phyloP scores from a whole-genome alignment of 2,329 filamentous ascomycete genomes.

The Hortaea werneckii region DNA sequence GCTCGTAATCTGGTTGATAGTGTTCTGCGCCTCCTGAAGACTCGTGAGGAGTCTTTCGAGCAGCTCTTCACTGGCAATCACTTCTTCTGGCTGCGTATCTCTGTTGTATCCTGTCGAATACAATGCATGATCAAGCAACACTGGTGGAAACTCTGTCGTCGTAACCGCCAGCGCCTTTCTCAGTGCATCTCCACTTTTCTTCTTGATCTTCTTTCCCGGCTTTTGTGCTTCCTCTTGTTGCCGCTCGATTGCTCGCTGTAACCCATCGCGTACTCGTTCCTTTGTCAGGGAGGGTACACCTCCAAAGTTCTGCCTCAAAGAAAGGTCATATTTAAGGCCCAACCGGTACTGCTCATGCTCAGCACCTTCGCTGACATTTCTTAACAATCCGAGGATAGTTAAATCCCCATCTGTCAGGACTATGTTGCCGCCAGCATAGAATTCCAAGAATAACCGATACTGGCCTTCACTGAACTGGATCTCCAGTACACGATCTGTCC shows the following conservation, averaged over 20 bases:
- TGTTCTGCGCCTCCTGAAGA: slow-evolving; percentile 58
- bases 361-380: slow-evolving; percentile 69
- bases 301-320: slow-evolving; percentile 72
- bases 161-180: slow-evolving; percentile 71
- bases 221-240: slow-evolving; percentile 41
- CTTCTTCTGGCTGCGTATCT: slow-evolving; percentile 53
- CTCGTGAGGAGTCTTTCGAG: slow-evolving; percentile 58
- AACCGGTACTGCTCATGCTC: slow-evolving; percentile 75
- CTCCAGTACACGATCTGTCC: slow-evolving; percentile 87
- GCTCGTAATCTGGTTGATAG: slow-evolving; percentile 59
- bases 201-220: slow-evolving; percentile 56
- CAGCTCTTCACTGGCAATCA: slow-evolving; percentile 55
- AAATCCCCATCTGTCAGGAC: slow-evolving; percentile 79
- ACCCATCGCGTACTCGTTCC: slow-evolving; percentile 58
- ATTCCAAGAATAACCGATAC: slow-evolving; percentile 83
- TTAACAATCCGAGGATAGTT: slow-evolving; percentile 69
- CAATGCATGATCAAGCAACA: slow-evolving; percentile 79
- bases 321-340: slow-evolving; percentile 68
- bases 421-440: slow-evolving; percentile 92
- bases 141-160: slow-evolving; percentile 80
- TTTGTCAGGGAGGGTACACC: slow-evolving; percentile 66
- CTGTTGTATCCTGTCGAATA: slow-evolving; percentile 60
- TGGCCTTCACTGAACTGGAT: slow-evolving; percentile 85
- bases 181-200: slow-evolving; percentile 63
- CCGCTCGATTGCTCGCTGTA: slow-evolving; percentile 56